Conservation (phyloP, 306 rosid genomes). For the Fragaria vesca region DNA sequence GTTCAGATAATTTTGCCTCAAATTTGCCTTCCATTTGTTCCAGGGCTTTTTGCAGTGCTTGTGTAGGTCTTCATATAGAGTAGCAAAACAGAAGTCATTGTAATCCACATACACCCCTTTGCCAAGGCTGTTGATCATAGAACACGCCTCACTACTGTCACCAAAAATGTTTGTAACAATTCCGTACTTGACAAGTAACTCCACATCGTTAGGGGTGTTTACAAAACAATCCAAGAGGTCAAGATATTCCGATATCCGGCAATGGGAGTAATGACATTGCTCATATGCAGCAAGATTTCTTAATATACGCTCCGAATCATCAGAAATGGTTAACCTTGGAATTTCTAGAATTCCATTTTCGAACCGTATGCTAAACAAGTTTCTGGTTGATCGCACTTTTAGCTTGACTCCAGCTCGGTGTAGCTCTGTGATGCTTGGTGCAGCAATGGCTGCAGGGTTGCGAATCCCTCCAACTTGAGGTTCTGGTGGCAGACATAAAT, state of each 20-base stretch:
- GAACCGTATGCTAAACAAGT: neutral
- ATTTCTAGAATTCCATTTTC: constrained; percentile 6
- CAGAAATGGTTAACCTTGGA: too few species aligned
- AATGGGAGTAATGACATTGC: constrained; percentile 8
- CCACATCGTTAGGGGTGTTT: constrained; percentile 6
- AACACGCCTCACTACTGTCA: neutral
- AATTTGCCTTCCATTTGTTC: constrained; percentile 21
- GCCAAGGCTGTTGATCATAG: neutral
- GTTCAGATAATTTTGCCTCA: constrained; percentile 16
- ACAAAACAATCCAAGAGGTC: constrained; percentile 25
- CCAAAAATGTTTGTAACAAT: constrained; percentile 27
- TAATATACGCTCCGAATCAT: too few species aligned
- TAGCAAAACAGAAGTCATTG: neutral
- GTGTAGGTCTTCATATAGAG: neutral
- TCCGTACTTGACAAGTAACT: constrained; percentile 22
- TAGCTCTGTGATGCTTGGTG: neutral
- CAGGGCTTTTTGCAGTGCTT: neutral
- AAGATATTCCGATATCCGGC: too few species aligned
- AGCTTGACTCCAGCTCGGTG: neutral
- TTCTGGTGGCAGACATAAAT: neutral
- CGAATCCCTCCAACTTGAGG: neutral
- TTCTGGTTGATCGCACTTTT: neutral
- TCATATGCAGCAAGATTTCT: constrained; percentile 37
- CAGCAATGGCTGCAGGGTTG: rapidly evolving
- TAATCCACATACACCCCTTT: neutral